Evolutionary conservation across 192 early-diverging fungal species (phyloP), one percentile per base, ranked within the genome.

Genomic region (Coemansia sp.): DNA sequence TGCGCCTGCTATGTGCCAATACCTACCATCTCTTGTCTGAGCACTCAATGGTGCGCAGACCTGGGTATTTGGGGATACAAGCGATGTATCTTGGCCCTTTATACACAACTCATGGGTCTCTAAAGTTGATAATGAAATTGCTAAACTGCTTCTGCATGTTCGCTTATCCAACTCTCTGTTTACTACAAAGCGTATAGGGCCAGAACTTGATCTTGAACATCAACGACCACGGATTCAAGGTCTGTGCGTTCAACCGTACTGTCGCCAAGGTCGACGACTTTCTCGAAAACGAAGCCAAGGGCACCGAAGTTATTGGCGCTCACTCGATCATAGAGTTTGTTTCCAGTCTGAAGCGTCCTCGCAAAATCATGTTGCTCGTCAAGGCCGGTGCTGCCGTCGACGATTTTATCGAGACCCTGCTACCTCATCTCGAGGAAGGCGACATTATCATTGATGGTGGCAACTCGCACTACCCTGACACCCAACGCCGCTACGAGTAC

Each of bases 371-470:
- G 94, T 84, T 99, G 66, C 89, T 99, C 29, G 97, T 99, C 85
- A 99, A 99, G 89, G 97, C 97, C 63, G 97, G 97, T 44, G 60
- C 68, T 27, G 90, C 97, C 63, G 95, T 99, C 61, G 97, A 99
- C 81, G 88, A 90, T 82, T 99, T 99, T 69, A 99, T 99, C 66
- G 91, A 88, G 31, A 91, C 92, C 74, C 80, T 96, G 68, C 74
- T 96, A 31, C 95, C 95, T 46, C 87, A 89, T 84, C 88, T 99
- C 62, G 94, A 96, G 78, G 63, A 87, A 72, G 91, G 90, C 38
- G 97, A 99, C 78, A 95, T 99, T 74, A 93, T 99, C 74, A 97
- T 99, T 74, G 97, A 99, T 78, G 97, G 97, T 74, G 97, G 97
- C 67, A 99, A 99, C 90, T 97, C 95, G 55, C 95, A 99, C 90